Evolutionary conservation across 257 asterid genomes (phyloP).

Genomic region (Cruciata laevipes): DNA sequence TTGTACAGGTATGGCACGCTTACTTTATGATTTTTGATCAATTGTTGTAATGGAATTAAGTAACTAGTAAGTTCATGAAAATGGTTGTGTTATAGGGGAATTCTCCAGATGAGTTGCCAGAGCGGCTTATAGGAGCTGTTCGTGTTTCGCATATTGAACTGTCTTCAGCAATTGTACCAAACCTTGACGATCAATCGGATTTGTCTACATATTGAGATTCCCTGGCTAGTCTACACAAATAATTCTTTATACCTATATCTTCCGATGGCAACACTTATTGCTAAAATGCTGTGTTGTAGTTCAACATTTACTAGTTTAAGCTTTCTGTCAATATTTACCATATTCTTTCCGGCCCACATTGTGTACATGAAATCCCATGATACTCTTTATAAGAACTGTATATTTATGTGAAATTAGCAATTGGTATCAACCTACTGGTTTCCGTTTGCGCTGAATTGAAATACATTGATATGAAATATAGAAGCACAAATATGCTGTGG

Average conservation of each 20-base stretch:
- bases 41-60: background rate
- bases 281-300: constrained; percentile 7
- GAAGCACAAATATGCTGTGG: background rate
- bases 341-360: background rate
- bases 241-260: constrained; percentile 16
- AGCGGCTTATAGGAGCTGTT: constrained; percentile 40
- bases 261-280: background rate
- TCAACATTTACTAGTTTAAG: background rate
- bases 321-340: background rate
- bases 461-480: background rate
- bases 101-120: constrained; percentile 40
- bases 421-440: too few relatives aligned
- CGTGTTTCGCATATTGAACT: constrained; percentile 41
- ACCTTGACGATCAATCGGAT: constrained; percentile 26
- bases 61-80: background rate
- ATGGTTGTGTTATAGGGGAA: constrained; percentile 22
- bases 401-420: background rate
- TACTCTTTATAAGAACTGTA: background rate
- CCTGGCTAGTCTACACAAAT: constrained; percentile 1
- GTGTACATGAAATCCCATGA: background rate
- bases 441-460: background rate
- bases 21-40: constrained; percentile 1
- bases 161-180: constrained; percentile 35
- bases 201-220: constrained; percentile 12
- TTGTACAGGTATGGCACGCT: constrained; percentile 84